Base-by-base conservation (phyloP, 495 filamentous ascomycete species). In the Lindgomyces ingoldianus region DNA sequence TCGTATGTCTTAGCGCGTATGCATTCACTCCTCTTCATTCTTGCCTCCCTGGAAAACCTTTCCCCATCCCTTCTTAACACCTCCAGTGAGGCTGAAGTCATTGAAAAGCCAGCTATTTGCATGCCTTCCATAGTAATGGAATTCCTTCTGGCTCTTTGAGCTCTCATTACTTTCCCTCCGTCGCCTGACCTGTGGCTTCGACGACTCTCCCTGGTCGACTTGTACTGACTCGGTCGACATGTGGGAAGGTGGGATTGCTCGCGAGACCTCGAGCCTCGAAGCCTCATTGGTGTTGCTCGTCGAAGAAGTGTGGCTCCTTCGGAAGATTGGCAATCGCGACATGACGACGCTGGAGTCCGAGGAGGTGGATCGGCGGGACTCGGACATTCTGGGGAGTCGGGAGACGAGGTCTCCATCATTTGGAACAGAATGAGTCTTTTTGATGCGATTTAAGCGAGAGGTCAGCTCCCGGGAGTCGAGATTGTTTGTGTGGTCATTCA, bases 91-190 rank as follows among this genome's bases (percentile, higher is more conserved):
- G 26, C 63, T 67, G 36, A 67, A 54, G 39, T 70, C 68, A 29
- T 70, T 70, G 45, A 70, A 70, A 16, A 70, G 52, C 68, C 68
- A 70, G n/a, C 16, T 50, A 47, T 70, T 70, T 10, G 58, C 58
- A 52, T 67, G 68, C 22, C 68, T 14, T 21, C 63, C 68, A 48
- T 67, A 64, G 8, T 60, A 57, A 22, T 60, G 59, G 26, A 67
- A 70, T 41, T 70, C 59, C 24, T 53, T 62, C 49, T 49, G 29
- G 12, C 41, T 47, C 52, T 61, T 62, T 24, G 27, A 12, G 25
- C 50, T 60, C 49, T 60, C 55, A 25, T 55, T 48, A 12, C 48
- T 60, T 10, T 19, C 22, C 42, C 57, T 61, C 19, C 50, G 29
- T 8, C 57, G 22, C 41, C 27, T 66, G 24, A 58, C 25, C 22